A percentile compares a stretch with the other conserved stretches of the same genome.
Evolutionary conservation across 2,329 filamentous ascomycete species (phyloP).

Genomic region (Aspergillus japonicus): DNA sequence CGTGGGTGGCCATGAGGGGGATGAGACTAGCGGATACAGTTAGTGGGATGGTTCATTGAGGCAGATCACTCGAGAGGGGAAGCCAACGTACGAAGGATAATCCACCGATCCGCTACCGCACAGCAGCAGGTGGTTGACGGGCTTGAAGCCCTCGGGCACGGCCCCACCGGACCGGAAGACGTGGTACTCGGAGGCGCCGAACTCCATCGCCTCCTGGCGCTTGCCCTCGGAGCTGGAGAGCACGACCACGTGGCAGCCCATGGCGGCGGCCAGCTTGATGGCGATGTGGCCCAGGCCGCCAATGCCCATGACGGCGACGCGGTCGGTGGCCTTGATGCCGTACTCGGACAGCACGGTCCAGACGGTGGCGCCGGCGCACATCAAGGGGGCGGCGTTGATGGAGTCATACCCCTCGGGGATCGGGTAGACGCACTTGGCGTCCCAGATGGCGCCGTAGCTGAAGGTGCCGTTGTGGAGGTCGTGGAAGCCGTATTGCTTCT

Average conservation of each 20-base stretch:
- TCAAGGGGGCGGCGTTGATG: slow-evolving; percentile 11
- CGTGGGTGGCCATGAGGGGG: slow-evolving; percentile 27
- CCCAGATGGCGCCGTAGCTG: slow-evolving; percentile 31
- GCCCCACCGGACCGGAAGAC: slow-evolving; percentile 20
- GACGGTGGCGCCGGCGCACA: slow-evolving; percentile 15
- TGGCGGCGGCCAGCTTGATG: slow-evolving; percentile 61
- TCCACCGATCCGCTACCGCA: slow-evolving; percentile 15
- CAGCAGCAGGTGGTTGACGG: slow-evolving; percentile 19
- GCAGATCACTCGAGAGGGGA: too few relatives aligned
- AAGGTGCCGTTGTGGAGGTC: slow-evolving; percentile 34
- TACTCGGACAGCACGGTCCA: slow-evolving; percentile 11
- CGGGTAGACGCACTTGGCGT: slow-evolving; percentile 18
- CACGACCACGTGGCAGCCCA: slow-evolving; percentile 57
- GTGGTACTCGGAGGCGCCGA: slow-evolving; percentile 64
- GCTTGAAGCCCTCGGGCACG: slow-evolving; percentile 10
- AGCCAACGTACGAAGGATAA: slow-evolving; percentile 15
- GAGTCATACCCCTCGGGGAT: slow-evolving; percentile 4
- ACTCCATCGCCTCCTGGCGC: slow-evolving; percentile 24
- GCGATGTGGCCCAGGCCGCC: slow-evolving; percentile 17
- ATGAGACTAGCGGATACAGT: slow-evolving; percentile 11
- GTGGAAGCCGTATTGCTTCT: slow-evolving; percentile 26
- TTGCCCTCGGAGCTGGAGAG: slow-evolving; percentile 23
- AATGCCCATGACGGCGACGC: slow-evolving; percentile 14
- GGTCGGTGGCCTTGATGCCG: slow-evolving; percentile 9
- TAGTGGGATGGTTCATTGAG: not conserved